Conservation (phyloP, 805 yeast genomes). For the Wickerhamiella lipophila region DNA sequence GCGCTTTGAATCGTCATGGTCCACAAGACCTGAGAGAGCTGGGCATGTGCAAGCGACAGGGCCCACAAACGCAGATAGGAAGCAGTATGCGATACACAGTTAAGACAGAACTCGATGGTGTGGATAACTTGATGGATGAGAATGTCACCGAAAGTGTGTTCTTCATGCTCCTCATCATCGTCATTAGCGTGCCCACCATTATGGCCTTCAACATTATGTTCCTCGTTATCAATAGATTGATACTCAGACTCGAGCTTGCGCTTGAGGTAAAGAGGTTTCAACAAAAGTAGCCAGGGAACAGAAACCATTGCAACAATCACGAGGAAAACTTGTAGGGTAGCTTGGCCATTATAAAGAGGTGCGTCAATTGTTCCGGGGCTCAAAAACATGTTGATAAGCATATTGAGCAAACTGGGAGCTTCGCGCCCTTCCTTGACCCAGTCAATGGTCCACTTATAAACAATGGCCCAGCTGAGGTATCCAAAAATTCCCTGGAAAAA, state of each 20-base stretch:
- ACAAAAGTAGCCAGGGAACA: slow-evolving; percentile 81
- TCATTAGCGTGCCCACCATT: slow-evolving; percentile 39
- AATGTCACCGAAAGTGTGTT: slow-evolving; percentile 74
- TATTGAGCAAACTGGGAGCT: slow-evolving; percentile 88
- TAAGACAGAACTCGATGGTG: slow-evolving; percentile 92
- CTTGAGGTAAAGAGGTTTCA: slow-evolving; percentile 67
- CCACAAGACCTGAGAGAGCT: slow-evolving; percentile 91
- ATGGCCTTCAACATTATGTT: slow-evolving; percentile 13
- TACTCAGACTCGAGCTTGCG: slow-evolving; percentile 36
- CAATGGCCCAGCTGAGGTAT: slow-evolving; percentile 68
- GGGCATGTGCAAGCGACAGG: slow-evolving; percentile 90
- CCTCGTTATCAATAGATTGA: slow-evolving; percentile 18
- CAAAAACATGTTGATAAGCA: slow-evolving; percentile 90
- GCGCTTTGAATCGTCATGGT: slow-evolving; percentile 80
- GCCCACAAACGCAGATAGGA: slow-evolving; percentile 97
- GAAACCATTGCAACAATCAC: slow-evolving; percentile 69
- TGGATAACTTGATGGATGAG: slow-evolving; percentile 96
- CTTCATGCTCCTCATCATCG: slow-evolving; percentile 43
- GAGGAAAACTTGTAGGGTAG: slow-evolving; percentile 56
- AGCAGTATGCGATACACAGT: slow-evolving; percentile 97
- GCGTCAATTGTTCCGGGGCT: slow-evolving; percentile 84
- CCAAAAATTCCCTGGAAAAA: slow-evolving; percentile 97
- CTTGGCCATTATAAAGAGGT: slow-evolving; percentile 68
- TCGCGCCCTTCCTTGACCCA: slow-evolving; percentile 67
- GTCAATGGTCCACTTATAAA: slow-evolving; percentile 89